Evolutionary conservation across 768 basidiomycete genomes (phyloP).

Genomic region (Lactarius psammicola): DNA sequence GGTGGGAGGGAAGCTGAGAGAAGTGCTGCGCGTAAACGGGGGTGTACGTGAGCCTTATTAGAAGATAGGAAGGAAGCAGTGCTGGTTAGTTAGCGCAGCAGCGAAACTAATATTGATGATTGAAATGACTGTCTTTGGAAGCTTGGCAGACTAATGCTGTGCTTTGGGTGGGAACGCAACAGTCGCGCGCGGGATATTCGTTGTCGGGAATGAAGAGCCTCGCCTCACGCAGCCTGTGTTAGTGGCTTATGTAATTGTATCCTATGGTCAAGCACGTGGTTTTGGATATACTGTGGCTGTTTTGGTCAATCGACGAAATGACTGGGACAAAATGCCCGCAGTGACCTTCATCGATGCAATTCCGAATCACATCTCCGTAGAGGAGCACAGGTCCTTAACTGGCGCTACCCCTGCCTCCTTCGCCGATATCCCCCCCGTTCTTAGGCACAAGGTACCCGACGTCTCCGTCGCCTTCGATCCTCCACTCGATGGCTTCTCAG

Average conservation of each 20-base stretch:
- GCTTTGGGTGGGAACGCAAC: not conserved
- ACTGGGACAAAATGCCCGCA: conserved; percentile 31
- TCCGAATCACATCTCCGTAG: conserved; percentile 51
- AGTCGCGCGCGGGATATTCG: not conserved
- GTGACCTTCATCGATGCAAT: conserved; percentile 40
- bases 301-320: not conserved
- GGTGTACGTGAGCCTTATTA: conserved; percentile 7
- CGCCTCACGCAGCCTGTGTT: not conserved
- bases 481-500: conserved; percentile 55
- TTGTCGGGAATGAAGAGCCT: not conserved
- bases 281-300: not conserved
- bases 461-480: conserved; percentile 73
- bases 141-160: not conserved
- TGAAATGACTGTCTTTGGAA: not conserved
- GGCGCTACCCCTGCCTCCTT: conserved; percentile 86
- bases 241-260: not conserved
- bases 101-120: not conserved
- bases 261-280: not conserved
- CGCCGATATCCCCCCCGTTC: conserved; percentile 76
- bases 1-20: not conserved
- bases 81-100: not conserved
- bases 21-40: conserved; percentile 1
- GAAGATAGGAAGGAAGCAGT: not conserved
- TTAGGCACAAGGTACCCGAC: conserved; percentile 70
- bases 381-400: conserved; percentile 65